These are phyloP conservation scores for Sporodiniella umbellata DNA, from an alignment of 371 early-diverging fungal genomes.

Conservation along the genomic window DNA sequence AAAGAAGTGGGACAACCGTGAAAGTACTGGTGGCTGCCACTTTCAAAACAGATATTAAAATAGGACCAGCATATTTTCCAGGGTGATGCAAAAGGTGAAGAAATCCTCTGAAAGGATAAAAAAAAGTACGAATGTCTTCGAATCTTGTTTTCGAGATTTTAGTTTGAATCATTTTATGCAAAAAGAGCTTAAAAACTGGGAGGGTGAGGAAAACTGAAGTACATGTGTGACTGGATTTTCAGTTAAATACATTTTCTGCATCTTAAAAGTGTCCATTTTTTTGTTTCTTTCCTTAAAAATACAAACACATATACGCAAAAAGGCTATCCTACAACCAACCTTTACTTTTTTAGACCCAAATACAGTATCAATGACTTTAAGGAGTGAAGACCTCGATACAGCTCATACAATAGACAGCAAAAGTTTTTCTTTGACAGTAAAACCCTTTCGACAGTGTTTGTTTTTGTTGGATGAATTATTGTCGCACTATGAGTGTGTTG, in stretches of 20 bases:
- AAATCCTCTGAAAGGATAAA: slow-evolving; percentile 36
- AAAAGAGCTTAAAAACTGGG: neutral
- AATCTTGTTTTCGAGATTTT: neutral
- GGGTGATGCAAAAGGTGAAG: slow-evolving; percentile 35
- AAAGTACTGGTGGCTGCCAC: slow-evolving; percentile 28
- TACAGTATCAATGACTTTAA: neutral
- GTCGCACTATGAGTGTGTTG: slow-evolving; percentile 24
- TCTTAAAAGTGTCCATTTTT: neutral
- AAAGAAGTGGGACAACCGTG: slow-evolving; percentile 23
- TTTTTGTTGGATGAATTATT: slow-evolving; percentile 35
- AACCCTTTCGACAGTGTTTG: slow-evolving; percentile 25
- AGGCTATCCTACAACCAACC: neutral
- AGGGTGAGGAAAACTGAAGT: neutral
- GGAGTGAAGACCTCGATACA: neutral
- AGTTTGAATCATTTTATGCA: neutral
- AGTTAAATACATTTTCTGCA: neutral
- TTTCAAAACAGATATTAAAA: slow-evolving; percentile 30
- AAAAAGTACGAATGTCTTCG: neutral
- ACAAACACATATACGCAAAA: neutral
- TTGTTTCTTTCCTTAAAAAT: neutral
- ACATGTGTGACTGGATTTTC: neutral
- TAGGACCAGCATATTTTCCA: slow-evolving; percentile 22
- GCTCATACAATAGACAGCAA: neutral
- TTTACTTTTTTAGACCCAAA: neutral
- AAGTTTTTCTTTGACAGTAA: slow-evolving; percentile 5